Percentiles rank a stretch among this genome's conserved stretches.
phyloP scores from a whole-genome alignment of 345 rosid genomes.

The Salix udensis region DNA sequence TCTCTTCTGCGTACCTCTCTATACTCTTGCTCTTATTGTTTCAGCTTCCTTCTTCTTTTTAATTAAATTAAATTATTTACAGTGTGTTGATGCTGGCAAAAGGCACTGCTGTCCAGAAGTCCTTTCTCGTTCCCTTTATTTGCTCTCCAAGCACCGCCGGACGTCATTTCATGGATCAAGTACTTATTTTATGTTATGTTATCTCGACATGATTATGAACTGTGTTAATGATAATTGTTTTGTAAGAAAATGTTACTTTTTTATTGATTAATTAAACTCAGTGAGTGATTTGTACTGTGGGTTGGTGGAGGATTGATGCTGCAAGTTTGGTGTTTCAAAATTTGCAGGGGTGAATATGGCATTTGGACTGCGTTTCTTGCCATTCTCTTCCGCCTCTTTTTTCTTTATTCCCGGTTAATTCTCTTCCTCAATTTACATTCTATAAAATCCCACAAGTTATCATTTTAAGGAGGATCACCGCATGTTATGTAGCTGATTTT shows the following conservation, averaged over 20 bases:
- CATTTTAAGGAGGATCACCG: background rate
- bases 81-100: conserved; percentile 67
- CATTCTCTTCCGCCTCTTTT: conserved; percentile 78
- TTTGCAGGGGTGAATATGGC: conserved; percentile 89
- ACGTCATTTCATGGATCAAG: conserved; percentile 77
- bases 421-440: background rate
- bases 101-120: conserved; percentile 72
- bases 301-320: conserved; percentile 14
- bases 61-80: background rate
- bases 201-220: no score
- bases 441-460: no score
- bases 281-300: background rate
- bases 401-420: conserved; percentile 73
- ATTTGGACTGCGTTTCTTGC: conserved; percentile 77
- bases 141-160: conserved; percentile 68
- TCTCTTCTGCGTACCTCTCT: conserved; percentile 49
- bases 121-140: conserved; percentile 81
- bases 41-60: background rate
- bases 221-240: no score
- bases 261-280: background rate
- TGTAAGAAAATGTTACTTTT: no score
- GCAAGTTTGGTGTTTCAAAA: background rate
- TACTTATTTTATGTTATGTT: conserved; percentile 10
- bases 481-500: background rate
- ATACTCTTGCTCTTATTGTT: background rate